Percentiles rank a stretch among this genome's conserved stretches.
These are phyloP conservation scores for Saccharomycopsis amapae DNA, from an alignment of 805 yeast species.

Conservation along the genomic window DNA sequence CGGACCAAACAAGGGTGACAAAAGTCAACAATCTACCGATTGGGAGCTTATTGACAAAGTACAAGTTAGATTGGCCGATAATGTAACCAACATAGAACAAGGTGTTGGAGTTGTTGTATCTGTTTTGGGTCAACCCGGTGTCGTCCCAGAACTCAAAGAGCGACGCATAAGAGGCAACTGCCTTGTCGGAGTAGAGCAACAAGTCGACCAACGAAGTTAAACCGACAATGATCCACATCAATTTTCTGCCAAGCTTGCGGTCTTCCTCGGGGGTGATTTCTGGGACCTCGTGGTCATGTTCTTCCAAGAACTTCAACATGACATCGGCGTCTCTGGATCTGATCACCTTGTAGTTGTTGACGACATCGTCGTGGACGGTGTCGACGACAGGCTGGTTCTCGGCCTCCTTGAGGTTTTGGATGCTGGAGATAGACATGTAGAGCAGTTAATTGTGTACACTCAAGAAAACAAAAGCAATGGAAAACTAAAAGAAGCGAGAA, in stretches of 20 bases:
- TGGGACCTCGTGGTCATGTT: slow-evolving; percentile 20
- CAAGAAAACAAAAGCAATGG: too few species aligned
- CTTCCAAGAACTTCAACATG: slow-evolving; percentile 26
- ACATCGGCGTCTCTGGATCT: slow-evolving; percentile 25
- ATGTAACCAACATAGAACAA: slow-evolving; percentile 35
- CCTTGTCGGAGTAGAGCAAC: slow-evolving; percentile 36
- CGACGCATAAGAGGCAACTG: slow-evolving; percentile 35
- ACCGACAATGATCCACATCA: slow-evolving; percentile 25
- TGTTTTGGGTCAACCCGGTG: slow-evolving; percentile 24
- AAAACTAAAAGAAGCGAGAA: too few species aligned
- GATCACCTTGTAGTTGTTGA: too few species aligned
- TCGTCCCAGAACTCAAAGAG: slow-evolving; percentile 32
- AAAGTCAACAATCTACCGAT: slow-evolving; percentile 23
- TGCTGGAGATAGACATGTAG: too few species aligned
- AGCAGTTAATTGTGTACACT: too few species aligned
- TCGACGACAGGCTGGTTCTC: too few species aligned
- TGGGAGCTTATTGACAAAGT: slow-evolving; percentile 28
- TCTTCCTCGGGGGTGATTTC: slow-evolving; percentile 20
- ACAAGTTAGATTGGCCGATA: slow-evolving; percentile 32
- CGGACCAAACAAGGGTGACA: slow-evolving; percentile 26
- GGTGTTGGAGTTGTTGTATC: slow-evolving; percentile 29
- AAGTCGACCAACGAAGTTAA: slow-evolving; percentile 25
- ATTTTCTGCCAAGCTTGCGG: slow-evolving; percentile 16
- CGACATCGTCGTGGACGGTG: too few species aligned
- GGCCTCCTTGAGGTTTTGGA: too few species aligned